Evolutionary conservation across 441 rosid species (phyloP).

Genomic region (Gossypium lobatum): DNA sequence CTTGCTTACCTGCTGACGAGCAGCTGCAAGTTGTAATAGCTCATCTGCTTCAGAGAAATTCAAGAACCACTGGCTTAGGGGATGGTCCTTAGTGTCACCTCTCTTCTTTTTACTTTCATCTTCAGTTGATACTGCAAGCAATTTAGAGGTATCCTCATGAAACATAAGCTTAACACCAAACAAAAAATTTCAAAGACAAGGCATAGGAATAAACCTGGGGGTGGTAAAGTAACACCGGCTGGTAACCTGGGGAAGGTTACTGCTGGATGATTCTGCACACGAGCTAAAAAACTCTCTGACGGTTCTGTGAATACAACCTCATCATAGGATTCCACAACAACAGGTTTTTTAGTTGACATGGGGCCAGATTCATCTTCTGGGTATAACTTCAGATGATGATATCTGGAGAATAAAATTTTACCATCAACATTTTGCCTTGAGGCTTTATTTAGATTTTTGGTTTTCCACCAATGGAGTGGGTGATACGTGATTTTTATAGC

Average conservation of each 20-base stretch:
- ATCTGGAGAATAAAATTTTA: slow-evolving; percentile 24
- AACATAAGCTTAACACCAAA: slow-evolving; percentile 12
- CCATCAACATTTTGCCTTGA: neutral
- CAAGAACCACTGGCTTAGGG: slow-evolving; percentile 39
- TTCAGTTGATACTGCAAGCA: slow-evolving; percentile 36
- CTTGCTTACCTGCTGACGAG: slow-evolving; percentile 46
- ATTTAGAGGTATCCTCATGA: slow-evolving; percentile 5
- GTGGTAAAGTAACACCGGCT: slow-evolving; percentile 43
- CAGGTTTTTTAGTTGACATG: slow-evolving; percentile 49
- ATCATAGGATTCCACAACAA: slow-evolving; percentile 45
- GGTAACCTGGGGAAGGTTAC: slow-evolving; percentile 52
- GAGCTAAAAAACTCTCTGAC: slow-evolving; percentile 41
- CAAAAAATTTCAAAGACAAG: neutral
- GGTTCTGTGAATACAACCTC: slow-evolving; percentile 56
- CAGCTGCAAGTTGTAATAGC: slow-evolving; percentile 51
- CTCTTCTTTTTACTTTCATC: slow-evolving; percentile 39
- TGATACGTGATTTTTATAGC: neutral
- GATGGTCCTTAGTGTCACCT: slow-evolving; percentile 51
- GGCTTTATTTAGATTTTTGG: neutral
- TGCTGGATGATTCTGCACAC: slow-evolving; percentile 51
- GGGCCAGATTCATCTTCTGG: slow-evolving; percentile 52
- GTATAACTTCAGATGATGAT: slow-evolving; percentile 45
- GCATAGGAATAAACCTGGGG: slow-evolving; percentile 31
- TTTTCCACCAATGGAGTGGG: neutral
- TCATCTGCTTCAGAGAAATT: slow-evolving; percentile 61